Conservation (phyloP, 1,139 yeast species). For the Taphrina pruni region DNA sequence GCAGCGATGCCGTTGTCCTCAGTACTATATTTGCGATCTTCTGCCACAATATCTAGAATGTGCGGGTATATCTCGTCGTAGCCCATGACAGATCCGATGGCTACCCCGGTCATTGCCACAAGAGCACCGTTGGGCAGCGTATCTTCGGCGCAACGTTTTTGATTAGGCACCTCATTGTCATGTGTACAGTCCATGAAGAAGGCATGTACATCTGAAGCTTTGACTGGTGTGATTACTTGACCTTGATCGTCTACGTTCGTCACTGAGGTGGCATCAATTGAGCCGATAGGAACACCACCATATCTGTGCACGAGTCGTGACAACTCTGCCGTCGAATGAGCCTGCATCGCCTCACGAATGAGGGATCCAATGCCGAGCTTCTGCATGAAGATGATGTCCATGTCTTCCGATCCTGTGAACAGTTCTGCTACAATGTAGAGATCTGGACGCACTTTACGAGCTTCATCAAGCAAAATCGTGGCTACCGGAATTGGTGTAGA, state of each 20-base stretch:
- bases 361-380: conserved; percentile 84
- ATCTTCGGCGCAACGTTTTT: conserved; percentile 90
- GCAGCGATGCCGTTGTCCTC: conserved; percentile 72
- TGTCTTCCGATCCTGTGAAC: conserved; percentile 87
- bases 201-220: conserved; percentile 80
- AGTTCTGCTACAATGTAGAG: conserved; percentile 92
- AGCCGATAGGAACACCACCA: conserved; percentile 95
- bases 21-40: conserved; percentile 65
- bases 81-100: conserved; percentile 93
- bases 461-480: conserved; percentile 82
- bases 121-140: conserved; percentile 93
- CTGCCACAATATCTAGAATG: conserved; percentile 80
- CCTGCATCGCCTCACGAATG: conserved; percentile 97
- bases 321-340: conserved; percentile 84
- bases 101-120: conserved; percentile 90
- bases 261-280: conserved; percentile 55
- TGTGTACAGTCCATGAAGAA: conserved; percentile 97
- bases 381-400: conserved; percentile 90
- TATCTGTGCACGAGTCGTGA: conserved; percentile 86
- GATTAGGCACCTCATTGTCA: conserved; percentile 87
- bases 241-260: conserved; percentile 36
- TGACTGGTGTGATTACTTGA: conserved; percentile 49
- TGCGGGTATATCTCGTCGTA: conserved; percentile 90
- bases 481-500: conserved; percentile 97
- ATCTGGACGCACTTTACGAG: conserved; percentile 81